phyloP scores from a whole-genome alignment of 2,329 filamentous ascomycete species.

The Phaeosphaeria sp. region DNA sequence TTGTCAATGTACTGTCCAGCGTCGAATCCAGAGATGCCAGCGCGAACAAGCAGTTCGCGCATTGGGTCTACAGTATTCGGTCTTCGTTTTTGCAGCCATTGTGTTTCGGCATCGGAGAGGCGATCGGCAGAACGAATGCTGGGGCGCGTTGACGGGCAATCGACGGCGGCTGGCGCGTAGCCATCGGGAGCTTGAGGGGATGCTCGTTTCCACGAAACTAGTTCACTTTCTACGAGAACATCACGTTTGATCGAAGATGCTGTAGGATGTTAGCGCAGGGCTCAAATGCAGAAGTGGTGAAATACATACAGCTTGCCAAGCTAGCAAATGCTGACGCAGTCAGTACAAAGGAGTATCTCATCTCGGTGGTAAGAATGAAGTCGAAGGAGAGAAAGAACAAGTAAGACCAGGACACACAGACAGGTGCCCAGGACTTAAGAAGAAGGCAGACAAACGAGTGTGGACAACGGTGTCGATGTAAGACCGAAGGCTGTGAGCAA shows the following conservation, averaged over 20 bases:
- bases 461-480: neutral
- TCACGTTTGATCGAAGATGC: constrained; percentile 36
- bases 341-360: constrained; percentile 37
- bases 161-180: constrained; percentile 73
- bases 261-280: constrained; percentile 27
- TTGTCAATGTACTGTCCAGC: constrained; percentile 73
- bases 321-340: constrained; percentile 38
- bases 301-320: constrained; percentile 37
- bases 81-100: constrained; percentile 76
- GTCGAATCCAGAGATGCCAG: constrained; percentile 81
- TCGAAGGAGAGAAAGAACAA: neutral
- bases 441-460: constrained; percentile 10
- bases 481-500: constrained; percentile 1
- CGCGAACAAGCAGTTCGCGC: constrained; percentile 72
- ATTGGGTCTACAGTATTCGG: constrained; percentile 78
- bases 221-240: constrained; percentile 14
- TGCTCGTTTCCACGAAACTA: constrained; percentile 48
- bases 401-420: neutral
- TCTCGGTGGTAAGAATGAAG: constrained; percentile 14
- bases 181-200: constrained; percentile 66
- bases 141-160: constrained; percentile 75
- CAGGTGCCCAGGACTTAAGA: neutral
- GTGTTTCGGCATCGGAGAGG: constrained; percentile 72
- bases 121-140: constrained; percentile 67
- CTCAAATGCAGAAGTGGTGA: neutral